Evolutionary conservation across 192 early-diverging fungal genomes (phyloP).

Genomic region (Coemansia sp.): DNA sequence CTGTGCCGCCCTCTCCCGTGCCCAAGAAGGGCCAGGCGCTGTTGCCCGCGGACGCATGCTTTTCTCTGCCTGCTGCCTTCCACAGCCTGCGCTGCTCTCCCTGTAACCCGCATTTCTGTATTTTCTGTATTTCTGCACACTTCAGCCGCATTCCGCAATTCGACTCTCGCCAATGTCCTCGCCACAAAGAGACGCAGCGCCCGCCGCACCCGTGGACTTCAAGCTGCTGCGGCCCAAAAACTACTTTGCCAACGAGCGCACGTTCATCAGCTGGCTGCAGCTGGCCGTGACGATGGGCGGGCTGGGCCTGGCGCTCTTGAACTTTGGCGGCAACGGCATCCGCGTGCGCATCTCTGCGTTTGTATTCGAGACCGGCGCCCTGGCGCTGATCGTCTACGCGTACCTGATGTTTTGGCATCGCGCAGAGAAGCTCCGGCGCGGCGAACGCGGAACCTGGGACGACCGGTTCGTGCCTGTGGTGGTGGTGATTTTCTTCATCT

Average conservation of each 20-base stretch:
- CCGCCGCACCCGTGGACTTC: conserved; percentile 28
- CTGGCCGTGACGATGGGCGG: conserved; percentile 63
- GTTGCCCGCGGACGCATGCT: too few relatives aligned
- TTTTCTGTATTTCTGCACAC: not conserved
- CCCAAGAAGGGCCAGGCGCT: too few relatives aligned
- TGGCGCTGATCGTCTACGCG: conserved; percentile 51
- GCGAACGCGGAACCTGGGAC: conserved; percentile 51
- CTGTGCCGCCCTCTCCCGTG: too few relatives aligned
- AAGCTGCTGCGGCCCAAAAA: conserved; percentile 60
- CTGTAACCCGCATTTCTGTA: too few relatives aligned
- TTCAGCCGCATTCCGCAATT: too few relatives aligned
- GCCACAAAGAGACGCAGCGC: too few relatives aligned
- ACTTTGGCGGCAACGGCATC: conserved; percentile 56
- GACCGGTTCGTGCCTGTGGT: conserved; percentile 41
- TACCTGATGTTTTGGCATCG: conserved; percentile 47
- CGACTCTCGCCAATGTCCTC: too few relatives aligned
- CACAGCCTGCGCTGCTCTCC: too few relatives aligned
- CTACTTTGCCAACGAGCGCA: conserved; percentile 89
- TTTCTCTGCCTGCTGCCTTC: not conserved
- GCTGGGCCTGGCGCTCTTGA: conserved; percentile 64
- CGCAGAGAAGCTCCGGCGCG: conserved; percentile 44
- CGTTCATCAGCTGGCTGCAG: conserved; percentile 78
- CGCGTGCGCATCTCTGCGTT: conserved; percentile 49
- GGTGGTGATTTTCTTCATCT: conserved; percentile 49
- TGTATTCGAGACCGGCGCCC: conserved; percentile 45